phyloP scores from a whole-genome alignment of 2,329 filamentous ascomycete genomes.

The Knufia petricola region DNA sequence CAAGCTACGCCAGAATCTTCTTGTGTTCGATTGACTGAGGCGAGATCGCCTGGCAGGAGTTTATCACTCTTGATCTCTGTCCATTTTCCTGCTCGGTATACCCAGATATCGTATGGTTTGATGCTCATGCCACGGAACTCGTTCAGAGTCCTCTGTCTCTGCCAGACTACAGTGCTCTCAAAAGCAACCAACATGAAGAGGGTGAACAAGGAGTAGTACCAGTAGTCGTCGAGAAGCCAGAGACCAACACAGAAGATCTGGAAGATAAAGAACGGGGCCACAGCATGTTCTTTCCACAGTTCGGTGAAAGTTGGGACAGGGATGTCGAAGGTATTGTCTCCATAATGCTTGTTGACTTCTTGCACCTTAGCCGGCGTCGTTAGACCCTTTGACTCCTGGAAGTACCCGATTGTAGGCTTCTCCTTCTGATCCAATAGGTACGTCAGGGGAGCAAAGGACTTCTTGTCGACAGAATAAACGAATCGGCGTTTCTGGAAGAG shows the following conservation, averaged over 20 bases:
- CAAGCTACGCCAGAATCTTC: constrained; percentile 95
- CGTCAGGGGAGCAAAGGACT: constrained; percentile 68
- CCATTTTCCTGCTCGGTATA: constrained; percentile 82
- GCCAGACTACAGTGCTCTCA: constrained; percentile 98
- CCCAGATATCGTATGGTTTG: constrained; percentile 93
- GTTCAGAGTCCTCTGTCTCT: constrained; percentile 85
- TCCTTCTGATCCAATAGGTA: constrained; percentile 81
- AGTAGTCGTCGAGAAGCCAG: constrained; percentile 99
- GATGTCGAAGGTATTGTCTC: constrained; percentile 92
- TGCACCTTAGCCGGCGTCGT: constrained; percentile 64
- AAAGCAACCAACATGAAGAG: constrained; percentile 97
- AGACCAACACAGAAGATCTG: constrained; percentile 97
- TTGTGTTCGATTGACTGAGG: constrained; percentile 86
- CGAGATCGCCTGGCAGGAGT: constrained; percentile 84
- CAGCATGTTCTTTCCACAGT: constrained; percentile 95
- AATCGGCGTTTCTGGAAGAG: constrained; percentile 98
- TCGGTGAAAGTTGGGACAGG: constrained; percentile 92
- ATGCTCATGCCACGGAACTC: constrained; percentile 99
- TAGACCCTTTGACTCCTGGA: constrained; percentile 73
- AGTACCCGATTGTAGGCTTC: constrained; percentile 65
- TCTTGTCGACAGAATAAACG: constrained; percentile 62
- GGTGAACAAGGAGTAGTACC: constrained; percentile 99
- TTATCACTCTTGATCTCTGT: constrained; percentile 80
- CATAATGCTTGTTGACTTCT: constrained; percentile 82
- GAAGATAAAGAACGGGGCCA: constrained; percentile 98